A percentile compares a stretch with the other conserved stretches of the same genome.
Evolutionary conservation across 345 rosid genomes (phyloP).

Genomic region (Limnanthes douglasii): DNA sequence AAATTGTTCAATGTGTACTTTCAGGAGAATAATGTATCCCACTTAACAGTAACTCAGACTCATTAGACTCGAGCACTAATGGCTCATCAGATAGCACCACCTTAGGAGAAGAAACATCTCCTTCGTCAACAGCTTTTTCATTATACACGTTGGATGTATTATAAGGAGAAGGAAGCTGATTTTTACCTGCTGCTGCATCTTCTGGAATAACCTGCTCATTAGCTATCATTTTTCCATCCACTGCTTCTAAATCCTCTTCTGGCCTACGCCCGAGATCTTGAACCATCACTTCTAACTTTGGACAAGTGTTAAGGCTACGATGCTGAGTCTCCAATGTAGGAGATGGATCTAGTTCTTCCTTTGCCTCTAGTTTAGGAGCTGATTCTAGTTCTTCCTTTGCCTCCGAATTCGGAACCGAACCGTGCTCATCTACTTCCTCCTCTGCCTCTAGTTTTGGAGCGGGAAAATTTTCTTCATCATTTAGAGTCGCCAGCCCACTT

Average conservation of each 20-base stretch:
- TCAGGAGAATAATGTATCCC: slow-evolving; percentile 97
- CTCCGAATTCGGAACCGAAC: slow-evolving; percentile 8
- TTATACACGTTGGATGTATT: slow-evolving; percentile 1
- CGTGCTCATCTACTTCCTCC: slow-evolving; percentile 13
- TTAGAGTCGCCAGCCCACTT: slow-evolving; percentile 17
- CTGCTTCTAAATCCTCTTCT: slow-evolving; percentile 13
- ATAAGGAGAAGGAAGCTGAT: neutral
- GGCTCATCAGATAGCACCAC: slow-evolving; percentile 10
- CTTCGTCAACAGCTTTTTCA: neutral
- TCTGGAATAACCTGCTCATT: slow-evolving; percentile 9
- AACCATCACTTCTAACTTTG: slow-evolving; percentile 6
- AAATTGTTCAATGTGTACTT: slow-evolving; percentile 92
- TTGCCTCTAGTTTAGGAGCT: slow-evolving; percentile 7
- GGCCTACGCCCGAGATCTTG: slow-evolving; percentile 4
- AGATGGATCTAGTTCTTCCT: no score
- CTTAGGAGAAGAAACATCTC: slow-evolving; percentile 20
- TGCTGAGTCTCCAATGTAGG: slow-evolving; percentile 6
- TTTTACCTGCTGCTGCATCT: slow-evolving; percentile 6
- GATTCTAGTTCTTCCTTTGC: slow-evolving; percentile 6
- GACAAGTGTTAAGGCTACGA: neutral
- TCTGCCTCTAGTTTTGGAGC: slow-evolving; percentile 12
- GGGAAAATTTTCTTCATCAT: slow-evolving; percentile 14
- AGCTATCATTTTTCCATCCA: slow-evolving; percentile 13
- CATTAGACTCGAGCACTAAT: slow-evolving; percentile 44
- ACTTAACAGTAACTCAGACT: slow-evolving; percentile 66